Evolutionary conservation across 179 eudicot species (phyloP).

Genomic region (Silene vulgaris): DNA sequence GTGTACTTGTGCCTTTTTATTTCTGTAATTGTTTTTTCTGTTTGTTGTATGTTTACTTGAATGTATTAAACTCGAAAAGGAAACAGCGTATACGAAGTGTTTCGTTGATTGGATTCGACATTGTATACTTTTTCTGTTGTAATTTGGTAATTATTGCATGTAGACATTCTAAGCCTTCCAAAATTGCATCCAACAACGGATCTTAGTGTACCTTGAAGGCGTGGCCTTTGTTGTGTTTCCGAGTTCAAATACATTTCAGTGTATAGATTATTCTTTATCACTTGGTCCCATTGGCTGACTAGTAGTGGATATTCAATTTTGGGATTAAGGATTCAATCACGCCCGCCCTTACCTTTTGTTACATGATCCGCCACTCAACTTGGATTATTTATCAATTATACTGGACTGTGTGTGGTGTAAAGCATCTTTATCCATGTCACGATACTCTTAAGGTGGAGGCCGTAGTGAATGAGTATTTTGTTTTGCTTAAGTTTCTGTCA

Average conservation of each 20-base stretch:
- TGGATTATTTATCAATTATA: neutral
- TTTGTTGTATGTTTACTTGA: neutral
- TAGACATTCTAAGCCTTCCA: neutral
- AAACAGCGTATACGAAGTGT: neutral
- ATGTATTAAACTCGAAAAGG: neutral
- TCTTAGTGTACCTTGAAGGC: neutral
- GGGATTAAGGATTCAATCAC: neutral
- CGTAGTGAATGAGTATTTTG: neutral
- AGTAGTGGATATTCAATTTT: neutral
- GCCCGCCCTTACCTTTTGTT: neutral
- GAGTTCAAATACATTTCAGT: neutral
- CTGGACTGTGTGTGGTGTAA: neutral
- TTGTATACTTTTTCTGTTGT: neutral
- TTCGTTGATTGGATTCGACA: neutral
- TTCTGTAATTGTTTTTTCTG: neutral
- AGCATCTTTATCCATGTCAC: neutral
- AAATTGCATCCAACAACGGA: too few relatives aligned
- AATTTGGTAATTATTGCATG: neutral
- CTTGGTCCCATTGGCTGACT: neutral
- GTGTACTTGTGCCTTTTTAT: conserved; percentile 22
- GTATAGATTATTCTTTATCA: neutral
- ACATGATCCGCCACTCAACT: neutral
- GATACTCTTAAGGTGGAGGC: neutral
- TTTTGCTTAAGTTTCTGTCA: conserved; percentile 5
- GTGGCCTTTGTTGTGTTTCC: neutral